These are phyloP conservation scores for Hypoxylon sp. DNA, from an alignment of 2,329 filamentous ascomycete genomes.

Conservation along the genomic window DNA sequence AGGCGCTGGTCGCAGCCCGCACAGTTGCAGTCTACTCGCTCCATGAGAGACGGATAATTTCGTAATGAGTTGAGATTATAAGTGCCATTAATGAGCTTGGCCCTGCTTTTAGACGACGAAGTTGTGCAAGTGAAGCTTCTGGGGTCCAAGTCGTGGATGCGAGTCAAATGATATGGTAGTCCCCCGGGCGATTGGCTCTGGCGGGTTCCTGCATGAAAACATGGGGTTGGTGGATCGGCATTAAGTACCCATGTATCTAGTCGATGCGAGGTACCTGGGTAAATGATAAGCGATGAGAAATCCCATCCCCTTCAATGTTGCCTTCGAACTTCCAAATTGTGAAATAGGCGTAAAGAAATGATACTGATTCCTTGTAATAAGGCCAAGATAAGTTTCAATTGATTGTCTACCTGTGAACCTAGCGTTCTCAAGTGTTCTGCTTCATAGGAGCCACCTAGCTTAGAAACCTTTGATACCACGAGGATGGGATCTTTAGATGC, in stretches of 20 bases:
- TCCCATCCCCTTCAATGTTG: neutral
- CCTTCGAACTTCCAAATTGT: neutral
- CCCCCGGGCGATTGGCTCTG: neutral
- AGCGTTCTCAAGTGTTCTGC: neutral
- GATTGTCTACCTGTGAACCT: neutral
- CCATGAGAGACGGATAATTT: conserved; percentile 51
- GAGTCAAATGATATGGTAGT: neutral
- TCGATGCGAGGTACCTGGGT: neutral
- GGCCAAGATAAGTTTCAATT: too few species aligned
- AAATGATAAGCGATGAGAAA: conserved; percentile 9
- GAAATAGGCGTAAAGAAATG: too few species aligned
- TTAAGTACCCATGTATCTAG: neutral
- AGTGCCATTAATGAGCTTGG: too few species aligned
- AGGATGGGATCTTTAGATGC: neutral
- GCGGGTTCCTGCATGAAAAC: conserved; percentile 29
- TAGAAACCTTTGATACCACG: neutral
- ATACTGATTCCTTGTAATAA: too few species aligned
- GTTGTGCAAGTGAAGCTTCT: neutral
- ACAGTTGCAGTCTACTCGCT: conserved; percentile 51
- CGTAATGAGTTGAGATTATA: too few species aligned
- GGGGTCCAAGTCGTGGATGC: neutral
- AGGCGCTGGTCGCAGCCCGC: conserved; percentile 53
- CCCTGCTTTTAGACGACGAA: neutral
- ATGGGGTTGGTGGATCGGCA: conserved; percentile 10
- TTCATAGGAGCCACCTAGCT: conserved; percentile 1